Base-by-base conservation (phyloP, 2,329 filamentous ascomycete species). In the Ceratocystis cacaofunesta region DNA sequence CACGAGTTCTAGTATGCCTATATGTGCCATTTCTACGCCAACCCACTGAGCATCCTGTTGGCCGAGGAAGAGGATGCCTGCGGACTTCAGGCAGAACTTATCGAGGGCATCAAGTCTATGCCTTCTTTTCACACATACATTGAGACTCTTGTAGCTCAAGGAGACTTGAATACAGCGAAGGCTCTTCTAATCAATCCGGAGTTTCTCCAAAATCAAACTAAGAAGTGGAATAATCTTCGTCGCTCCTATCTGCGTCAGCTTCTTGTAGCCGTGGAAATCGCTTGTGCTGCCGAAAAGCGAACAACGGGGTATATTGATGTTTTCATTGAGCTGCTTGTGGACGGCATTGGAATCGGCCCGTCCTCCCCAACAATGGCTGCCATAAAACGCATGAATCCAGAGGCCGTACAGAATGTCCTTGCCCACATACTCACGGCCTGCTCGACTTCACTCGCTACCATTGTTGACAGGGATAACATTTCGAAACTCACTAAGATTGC, bases 21-120 rank as follows among this genome's bases (percentile, higher is more conserved):
- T 72, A 92, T 95, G 89, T 89, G 86, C 66, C 88, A 91, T 72
- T 92, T 89, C 71, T 92, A 90, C 70, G 87, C 87, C 48, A 92
- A 91, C 70, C 83, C 87, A 0, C 77, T 91, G 2, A 89, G 85
- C 68, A 73, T 90, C 3, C 79, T 92, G 43, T 74, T 85, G 8
- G 75, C 76, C 1, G 68, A 68, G 28, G 69, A 68, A 46, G 69
- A 65, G 25, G 66, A 36, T 19, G 22, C 63, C 15, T 70, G 57
- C 69, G 73, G 5, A 3, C 69, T 89, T 0, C 79, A 86, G 62
- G 70, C 76, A 1, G 82, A 87, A 67, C 86, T 89, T 69, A 73
- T 87, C 6, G 83, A 89, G 69, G 85, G 86, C 10, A 74, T 89
- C 6, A 82, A 89, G 44, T 86, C 82, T 66, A 75, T 90, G 19